A percentile compares a stretch with the other conserved stretches of the same genome.
Evolutionary conservation across 2,329 filamentous ascomycete species (phyloP).

Genomic region (Pyrenophora seminiperda): DNA sequence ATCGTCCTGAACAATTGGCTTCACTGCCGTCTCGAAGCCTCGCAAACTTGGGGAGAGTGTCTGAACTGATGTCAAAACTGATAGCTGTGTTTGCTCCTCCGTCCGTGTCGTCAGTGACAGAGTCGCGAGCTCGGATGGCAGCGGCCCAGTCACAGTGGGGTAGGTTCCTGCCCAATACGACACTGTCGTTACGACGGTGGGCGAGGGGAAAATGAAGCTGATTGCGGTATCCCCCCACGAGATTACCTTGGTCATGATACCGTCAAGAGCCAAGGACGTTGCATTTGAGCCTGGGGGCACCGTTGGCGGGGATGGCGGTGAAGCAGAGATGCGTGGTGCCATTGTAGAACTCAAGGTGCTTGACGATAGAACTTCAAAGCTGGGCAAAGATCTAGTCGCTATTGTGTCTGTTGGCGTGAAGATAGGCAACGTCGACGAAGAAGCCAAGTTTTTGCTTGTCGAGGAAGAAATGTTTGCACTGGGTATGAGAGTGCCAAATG

Average conservation of each 20-base stretch:
- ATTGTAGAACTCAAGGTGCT: constrained; percentile 1
- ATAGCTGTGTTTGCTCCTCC: constrained; percentile 27
- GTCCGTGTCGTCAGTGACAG: constrained; percentile 32
- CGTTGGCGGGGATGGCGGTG: neutral
- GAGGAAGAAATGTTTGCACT: neutral
- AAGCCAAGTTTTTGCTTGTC: neutral
- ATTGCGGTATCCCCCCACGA: constrained; percentile 29
- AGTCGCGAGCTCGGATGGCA: constrained; percentile 30
- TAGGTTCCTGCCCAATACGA: constrained; percentile 44
- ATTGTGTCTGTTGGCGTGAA: neutral
- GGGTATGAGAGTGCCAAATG: neutral
- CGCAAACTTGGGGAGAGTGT: constrained; percentile 18
- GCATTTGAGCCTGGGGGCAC: neutral
- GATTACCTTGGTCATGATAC: constrained; percentile 32
- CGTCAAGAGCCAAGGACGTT: constrained; percentile 8
- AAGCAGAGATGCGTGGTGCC: neutral
- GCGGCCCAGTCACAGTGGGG: constrained; percentile 33
- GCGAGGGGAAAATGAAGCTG: constrained; percentile 40
- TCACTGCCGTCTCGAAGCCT: constrained; percentile 21
- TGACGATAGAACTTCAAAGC: neutral
- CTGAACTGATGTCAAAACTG: constrained; percentile 25
- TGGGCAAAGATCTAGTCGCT: neutral
- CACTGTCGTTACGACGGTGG: constrained; percentile 35
- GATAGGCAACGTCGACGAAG: neutral
- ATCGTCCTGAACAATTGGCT: constrained; percentile 9